These are phyloP conservation scores for Candida jianshihensis DNA, from an alignment of 805 yeast genomes.

Conservation along the genomic window DNA sequence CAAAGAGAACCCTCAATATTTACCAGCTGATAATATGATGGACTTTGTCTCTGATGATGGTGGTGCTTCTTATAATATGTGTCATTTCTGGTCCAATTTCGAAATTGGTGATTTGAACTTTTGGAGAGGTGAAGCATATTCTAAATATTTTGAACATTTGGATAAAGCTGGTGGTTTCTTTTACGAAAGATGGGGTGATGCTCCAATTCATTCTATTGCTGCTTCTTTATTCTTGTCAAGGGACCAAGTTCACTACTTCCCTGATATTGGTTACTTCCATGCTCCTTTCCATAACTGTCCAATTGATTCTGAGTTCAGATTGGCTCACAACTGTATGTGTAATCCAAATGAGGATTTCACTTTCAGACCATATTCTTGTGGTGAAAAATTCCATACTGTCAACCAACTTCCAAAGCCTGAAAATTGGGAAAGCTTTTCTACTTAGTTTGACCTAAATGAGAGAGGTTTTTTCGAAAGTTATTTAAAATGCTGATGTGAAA, in stretches of 20 bases:
- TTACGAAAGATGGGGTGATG: conserved; percentile 92
- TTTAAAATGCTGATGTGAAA: too few relatives aligned
- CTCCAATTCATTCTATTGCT: conserved; percentile 79
- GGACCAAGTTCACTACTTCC: conserved; percentile 61
- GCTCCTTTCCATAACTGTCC: conserved; percentile 81
- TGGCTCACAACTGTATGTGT: conserved; percentile 66
- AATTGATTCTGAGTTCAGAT: conserved; percentile 52
- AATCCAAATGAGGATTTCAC: conserved; percentile 67
- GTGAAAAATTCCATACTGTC: conserved; percentile 51
- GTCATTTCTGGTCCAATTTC: conserved; percentile 82
- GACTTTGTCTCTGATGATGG: conserved; percentile 58
- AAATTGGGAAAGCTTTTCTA: conserved; percentile 58
- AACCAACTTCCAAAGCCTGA: conserved; percentile 51
- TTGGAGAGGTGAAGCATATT: conserved; percentile 57
- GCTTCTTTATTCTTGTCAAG: conserved; percentile 54
- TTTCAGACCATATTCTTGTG: conserved; percentile 75
- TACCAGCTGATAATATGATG: conserved; percentile 46
- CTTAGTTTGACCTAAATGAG: too few relatives aligned
- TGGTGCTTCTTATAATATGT: conserved; percentile 63
- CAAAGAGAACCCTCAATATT: conserved; percentile 32
- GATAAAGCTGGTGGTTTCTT: conserved; percentile 74
- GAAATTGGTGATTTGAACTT: conserved; percentile 69
- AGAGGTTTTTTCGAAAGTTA: too few relatives aligned
- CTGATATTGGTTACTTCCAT: conserved; percentile 72
- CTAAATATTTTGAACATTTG: conserved; percentile 52